A percentile compares a stretch with the other conserved stretches of the same genome.
Evolutionary conservation across 208 protist genomes (phyloP).

Genomic region (Crithidia fasciculata): DNA sequence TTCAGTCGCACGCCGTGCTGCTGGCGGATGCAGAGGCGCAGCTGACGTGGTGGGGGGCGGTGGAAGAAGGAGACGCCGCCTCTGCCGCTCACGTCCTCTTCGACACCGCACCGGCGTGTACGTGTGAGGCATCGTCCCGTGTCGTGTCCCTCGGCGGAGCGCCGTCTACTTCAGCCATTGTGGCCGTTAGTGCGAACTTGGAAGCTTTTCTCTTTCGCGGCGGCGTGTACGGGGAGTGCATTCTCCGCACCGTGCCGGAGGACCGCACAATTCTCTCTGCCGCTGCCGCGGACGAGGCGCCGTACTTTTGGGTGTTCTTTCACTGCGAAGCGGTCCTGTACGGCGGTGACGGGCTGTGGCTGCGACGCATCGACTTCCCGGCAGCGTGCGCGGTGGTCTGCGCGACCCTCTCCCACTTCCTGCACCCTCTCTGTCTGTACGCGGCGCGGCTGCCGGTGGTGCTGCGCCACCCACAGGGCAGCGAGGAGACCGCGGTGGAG

Average conservation of each 20-base stretch:
- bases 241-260: conserved; percentile 13
- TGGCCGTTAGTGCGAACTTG: conserved; percentile 15
- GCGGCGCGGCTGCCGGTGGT: background rate
- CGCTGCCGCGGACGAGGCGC: background rate
- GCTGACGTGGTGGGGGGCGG: conserved; percentile 11
- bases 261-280: conserved; percentile 3
- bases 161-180: background rate
- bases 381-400: conserved; percentile 8
- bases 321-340: conserved; percentile 15
- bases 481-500: background rate
- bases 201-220: conserved; percentile 23
- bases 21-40: conserved; percentile 33
- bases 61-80: background rate
- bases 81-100: background rate
- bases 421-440: conserved; percentile 13
- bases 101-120: conserved; percentile 1
- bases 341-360: conserved; percentile 3
- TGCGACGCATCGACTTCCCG: conserved; percentile 7
- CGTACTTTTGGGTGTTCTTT: conserved; percentile 31
- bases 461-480: conserved; percentile 9
- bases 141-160: conserved; percentile 22
- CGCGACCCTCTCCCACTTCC: background rate
- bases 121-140: conserved; percentile 27
- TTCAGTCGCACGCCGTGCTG: conserved; percentile 1
- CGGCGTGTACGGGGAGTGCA: conserved; percentile 8